These are phyloP conservation scores for Teratosphaeria epicoccoides DNA, from an alignment of 2,329 filamentous ascomycete genomes.

Conservation along the genomic window DNA sequence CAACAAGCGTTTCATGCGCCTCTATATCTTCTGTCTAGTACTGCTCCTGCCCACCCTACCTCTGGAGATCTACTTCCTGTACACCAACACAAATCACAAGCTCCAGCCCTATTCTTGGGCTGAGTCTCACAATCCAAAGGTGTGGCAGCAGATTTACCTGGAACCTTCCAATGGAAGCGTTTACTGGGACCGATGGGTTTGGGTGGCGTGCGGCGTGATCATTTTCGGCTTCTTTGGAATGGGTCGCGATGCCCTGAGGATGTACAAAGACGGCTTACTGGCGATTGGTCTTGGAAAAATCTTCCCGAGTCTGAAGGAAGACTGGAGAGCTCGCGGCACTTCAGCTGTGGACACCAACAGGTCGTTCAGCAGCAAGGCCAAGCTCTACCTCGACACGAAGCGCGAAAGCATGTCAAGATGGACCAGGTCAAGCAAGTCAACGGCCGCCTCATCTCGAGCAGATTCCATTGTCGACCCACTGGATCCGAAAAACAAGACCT, in stretches of 20 bases:
- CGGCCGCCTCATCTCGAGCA: neutral
- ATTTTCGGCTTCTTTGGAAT: constrained; percentile 56
- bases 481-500: constrained; percentile 13
- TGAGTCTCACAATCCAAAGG: constrained; percentile 36
- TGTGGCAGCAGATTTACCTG: constrained; percentile 41
- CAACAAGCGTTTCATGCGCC: constrained; percentile 51
- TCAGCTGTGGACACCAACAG: constrained; percentile 9
- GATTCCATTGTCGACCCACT: constrained; percentile 6
- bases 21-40: constrained; percentile 46
- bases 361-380: constrained; percentile 20
- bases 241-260: constrained; percentile 47
- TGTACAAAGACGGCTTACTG: constrained; percentile 40
- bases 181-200: constrained; percentile 48
- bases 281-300: constrained; percentile 30
- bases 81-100: constrained; percentile 25
- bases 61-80: constrained; percentile 41
- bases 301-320: constrained; percentile 12
- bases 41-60: constrained; percentile 44
- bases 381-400: constrained; percentile 11
- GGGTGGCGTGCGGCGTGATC: constrained; percentile 43
- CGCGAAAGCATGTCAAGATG: constrained; percentile 5
- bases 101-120: constrained; percentile 37
- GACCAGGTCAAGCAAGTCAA: neutral
- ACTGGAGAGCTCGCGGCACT: constrained; percentile 1
- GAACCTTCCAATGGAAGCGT: constrained; percentile 36